A percentile compares a stretch with the other conserved stretches of the same genome.
These are phyloP conservation scores for Camelina hispida DNA, from an alignment of 345 rosid species.

Conservation along the genomic window DNA sequence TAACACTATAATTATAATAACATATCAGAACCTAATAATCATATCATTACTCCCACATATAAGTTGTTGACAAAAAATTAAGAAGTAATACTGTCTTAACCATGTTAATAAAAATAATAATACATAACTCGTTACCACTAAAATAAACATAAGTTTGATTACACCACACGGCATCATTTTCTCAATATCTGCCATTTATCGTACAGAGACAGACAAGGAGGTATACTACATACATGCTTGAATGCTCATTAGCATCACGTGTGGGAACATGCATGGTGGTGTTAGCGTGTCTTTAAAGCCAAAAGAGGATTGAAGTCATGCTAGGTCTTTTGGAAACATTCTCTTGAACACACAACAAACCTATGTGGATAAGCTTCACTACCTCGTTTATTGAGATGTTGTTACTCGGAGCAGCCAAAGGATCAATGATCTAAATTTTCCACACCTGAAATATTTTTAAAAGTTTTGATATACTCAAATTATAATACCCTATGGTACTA, in stretches of 20 bases:
- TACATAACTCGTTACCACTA: too few species aligned
- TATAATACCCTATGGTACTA: too few species aligned
- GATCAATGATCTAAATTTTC: constrained; percentile 54
- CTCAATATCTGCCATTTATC: background rate
- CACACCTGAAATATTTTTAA: too few species aligned
- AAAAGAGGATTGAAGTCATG: constrained; percentile 45
- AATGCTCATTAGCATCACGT: constrained; percentile 1
- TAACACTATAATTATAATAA: too few species aligned
- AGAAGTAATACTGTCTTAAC: too few species aligned
- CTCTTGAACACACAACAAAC: constrained; percentile 60
- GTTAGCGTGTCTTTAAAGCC: constrained; percentile 48
- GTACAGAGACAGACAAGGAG: background rate
- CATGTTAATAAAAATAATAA: too few species aligned
- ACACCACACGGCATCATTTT: background rate
- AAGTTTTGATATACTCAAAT: too few species aligned
- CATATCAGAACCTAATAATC: too few species aligned
- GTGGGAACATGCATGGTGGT: constrained; percentile 48
- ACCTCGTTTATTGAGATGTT: constrained; percentile 42
- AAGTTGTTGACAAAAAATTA: too few species aligned
- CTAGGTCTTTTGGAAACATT: constrained; percentile 49
- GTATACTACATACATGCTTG: background rate
- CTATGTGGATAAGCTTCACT: constrained; percentile 55
- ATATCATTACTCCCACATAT: too few species aligned
- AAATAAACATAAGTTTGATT: background rate
- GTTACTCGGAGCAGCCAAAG: constrained; percentile 25